phyloP scores from a whole-genome alignment of 495 filamentous ascomycete species.

The Penicillium chermesinum region DNA sequence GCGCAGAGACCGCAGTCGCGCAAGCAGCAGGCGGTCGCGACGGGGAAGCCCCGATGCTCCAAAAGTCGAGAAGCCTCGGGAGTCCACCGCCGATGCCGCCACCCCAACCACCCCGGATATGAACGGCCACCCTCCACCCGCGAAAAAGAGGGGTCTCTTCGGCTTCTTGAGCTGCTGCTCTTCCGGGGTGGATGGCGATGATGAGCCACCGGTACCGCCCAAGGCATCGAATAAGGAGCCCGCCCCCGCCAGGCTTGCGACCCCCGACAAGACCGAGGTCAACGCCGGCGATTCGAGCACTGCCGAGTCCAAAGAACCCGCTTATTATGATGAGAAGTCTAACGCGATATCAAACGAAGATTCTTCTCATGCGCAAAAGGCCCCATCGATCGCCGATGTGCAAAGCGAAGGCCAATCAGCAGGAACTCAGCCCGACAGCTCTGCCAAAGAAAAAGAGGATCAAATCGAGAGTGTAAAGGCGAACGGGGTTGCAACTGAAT shows the following conservation, averaged over 20 bases:
- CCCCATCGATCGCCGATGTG: slow-evolving; percentile 11
- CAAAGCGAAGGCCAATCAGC: slow-evolving; percentile 24
- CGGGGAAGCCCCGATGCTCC: slow-evolving; percentile 35
- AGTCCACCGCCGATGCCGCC: slow-evolving; percentile 11
- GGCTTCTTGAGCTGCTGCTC: slow-evolving; percentile 79
- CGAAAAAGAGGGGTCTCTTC: slow-evolving; percentile 57
- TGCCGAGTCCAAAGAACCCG: slow-evolving; percentile 51
- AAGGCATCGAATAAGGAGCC: slow-evolving; percentile 60
- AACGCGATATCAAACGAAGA: slow-evolving; percentile 32
- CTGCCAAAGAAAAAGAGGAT: slow-evolving; percentile 8
- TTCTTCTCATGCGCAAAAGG: slow-evolving; percentile 21
- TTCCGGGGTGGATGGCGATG: slow-evolving; percentile 56
- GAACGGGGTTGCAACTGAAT: slow-evolving; percentile 14
- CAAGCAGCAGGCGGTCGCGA: slow-evolving; percentile 55
- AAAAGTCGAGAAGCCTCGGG: slow-evolving; percentile 35
- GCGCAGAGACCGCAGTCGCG: slow-evolving; percentile 63
- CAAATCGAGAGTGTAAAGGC: background rate
- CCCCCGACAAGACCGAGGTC: slow-evolving; percentile 47
- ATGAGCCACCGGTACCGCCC: slow-evolving; percentile 56
- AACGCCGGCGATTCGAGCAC: slow-evolving; percentile 49
- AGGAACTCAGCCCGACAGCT: slow-evolving; percentile 1
- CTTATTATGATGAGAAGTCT: slow-evolving; percentile 48
- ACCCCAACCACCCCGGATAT: slow-evolving; percentile 24
- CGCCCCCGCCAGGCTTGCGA: slow-evolving; percentile 50
- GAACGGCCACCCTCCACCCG: slow-evolving; percentile 46